Evolutionary conservation across 1,284 basidiomycete species (phyloP), one percentile per base, ranked within the genome.

Genomic region (Rhodofomes roseus): DNA sequence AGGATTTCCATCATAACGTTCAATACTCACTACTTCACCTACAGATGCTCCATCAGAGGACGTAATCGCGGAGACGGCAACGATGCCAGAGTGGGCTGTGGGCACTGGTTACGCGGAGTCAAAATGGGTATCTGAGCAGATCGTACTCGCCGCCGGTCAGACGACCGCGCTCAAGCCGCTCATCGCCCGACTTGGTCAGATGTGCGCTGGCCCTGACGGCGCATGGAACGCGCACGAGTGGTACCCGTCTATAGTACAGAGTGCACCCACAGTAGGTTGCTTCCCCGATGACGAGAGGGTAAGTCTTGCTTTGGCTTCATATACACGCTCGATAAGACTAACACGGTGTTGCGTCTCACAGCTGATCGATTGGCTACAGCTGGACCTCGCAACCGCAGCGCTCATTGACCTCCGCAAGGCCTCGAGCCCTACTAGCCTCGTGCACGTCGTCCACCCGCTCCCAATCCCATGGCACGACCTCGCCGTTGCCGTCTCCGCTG

Each of bases 161-260:
- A 64, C 59, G 46, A 66, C 58, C 1, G 62, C 61, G 1, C 60
- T 79, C n/a, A 57, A 60, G 1, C 65, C 72, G 0, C 63, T 72
- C 16, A 66, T 75, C 6, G 69, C 79, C 5, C 72, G 79, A 18
- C 72, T 81, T 37, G 79, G 79, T 1, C 79, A 81, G 63, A 64
- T 82, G n/a, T 71, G 71, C 43, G 78, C 79, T 1, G 61, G 65
- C 12, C 58, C 62, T 6, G 74, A 72, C 55, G 79, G 81, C 1
- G 68, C 68, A 16, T 81, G 81, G 80, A 76, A 74, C 48, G 65
- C 70, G 52, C 70, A 66, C 18, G 79, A 82, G 54, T 81, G 79
- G 79, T 66, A 80, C 14, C 79, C 79, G 0, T 68, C 73, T 48
- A 66, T 81, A 2, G 70, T 81, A n/a, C 72, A 75, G 58, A 74